These are phyloP conservation scores for Lentinula edodes DNA, from an alignment of 768 basidiomycete genomes.

Conservation along the genomic window DNA sequence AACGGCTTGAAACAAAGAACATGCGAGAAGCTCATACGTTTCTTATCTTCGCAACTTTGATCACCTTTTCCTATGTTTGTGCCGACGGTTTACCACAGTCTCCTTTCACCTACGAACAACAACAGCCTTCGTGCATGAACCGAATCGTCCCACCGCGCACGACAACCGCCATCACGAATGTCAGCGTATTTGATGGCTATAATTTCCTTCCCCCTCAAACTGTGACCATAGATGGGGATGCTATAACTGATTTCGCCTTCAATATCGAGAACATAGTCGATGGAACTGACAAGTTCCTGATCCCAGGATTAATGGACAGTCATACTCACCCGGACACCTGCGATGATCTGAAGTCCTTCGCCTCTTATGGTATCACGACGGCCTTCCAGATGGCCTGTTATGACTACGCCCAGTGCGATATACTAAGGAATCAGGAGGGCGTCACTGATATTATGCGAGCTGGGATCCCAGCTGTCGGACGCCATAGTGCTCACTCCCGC, in stretches of 20 bases:
- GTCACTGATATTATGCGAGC: background rate
- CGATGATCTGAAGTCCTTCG: slow-evolving; percentile 1
- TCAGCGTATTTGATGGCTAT: slow-evolving; percentile 10
- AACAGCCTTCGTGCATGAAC: background rate
- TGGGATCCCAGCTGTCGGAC: background rate
- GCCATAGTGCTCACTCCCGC: background rate
- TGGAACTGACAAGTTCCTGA: slow-evolving; percentile 5
- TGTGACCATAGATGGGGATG: background rate
- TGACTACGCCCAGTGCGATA: background rate
- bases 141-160: background rate
- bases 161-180: slow-evolving; percentile 8
- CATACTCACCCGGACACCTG: slow-evolving; percentile 3
- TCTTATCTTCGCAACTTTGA: background rate
- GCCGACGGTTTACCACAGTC: background rate
- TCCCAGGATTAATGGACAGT: slow-evolving; percentile 11
- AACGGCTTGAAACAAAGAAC: no score
- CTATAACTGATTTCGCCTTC: background rate
- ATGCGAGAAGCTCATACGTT: background rate
- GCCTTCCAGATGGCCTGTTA: slow-evolving; percentile 4
- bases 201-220: background rate
- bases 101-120: background rate
- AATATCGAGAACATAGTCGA: background rate
- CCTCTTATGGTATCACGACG: slow-evolving; percentile 8
- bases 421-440: slow-evolving; percentile 3
- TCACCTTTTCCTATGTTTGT: background rate